Base-by-base conservation (phyloP, 225 moss, liverwort and hornwort species). In the Physcomitrellopsis africana region DNA sequence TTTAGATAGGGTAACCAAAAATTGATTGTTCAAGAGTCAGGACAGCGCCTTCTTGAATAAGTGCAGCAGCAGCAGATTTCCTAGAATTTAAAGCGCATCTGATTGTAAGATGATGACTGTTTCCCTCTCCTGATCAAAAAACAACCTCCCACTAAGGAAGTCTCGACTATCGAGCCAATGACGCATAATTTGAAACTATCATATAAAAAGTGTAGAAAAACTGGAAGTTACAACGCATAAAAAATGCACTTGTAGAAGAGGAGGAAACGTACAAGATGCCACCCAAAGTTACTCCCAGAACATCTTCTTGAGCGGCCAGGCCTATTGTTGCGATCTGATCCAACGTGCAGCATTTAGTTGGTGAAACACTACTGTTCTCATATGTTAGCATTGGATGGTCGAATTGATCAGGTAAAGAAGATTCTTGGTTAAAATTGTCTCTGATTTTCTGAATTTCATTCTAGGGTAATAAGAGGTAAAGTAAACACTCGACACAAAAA, bases 281-380 rank as follows among this genome's bases (percentile, higher is more conserved):
- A 63, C 96, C 96, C 8, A 96, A 68, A 53, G 96, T 88, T 65
- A 96, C 96, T 73, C 96, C 93, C 14, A 86, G 10, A 68, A 96
- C 93, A 57, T 90, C 87, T 81, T 92, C 93, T 76, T 96, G 93
- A 44, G 96, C 90, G 68, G 93, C 96, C 57, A 93, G 80, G 43
- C 96, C 96, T 72, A 96, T 92, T 6, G 93, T 96, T 46, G 96
- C 92, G 49, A 93, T 96, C 96, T 96, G 82, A 72, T 67, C n/a
- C 32, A 11, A 69, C 32, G 81, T 37, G 32, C 43, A n/a, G 56
- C 48, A 74, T 11, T 71, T 32, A 71, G 67, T 18, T 68, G 18
- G 8, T 70, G 45, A 14, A 15, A 20, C 37, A 63, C 61, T 55
- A 8, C 66, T 26, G 37, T 65, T 57, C 54, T 47, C n/a, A 46